phyloP scores from a whole-genome alignment of 163 green algal genomes.

The Chloromonas sp. region DNA sequence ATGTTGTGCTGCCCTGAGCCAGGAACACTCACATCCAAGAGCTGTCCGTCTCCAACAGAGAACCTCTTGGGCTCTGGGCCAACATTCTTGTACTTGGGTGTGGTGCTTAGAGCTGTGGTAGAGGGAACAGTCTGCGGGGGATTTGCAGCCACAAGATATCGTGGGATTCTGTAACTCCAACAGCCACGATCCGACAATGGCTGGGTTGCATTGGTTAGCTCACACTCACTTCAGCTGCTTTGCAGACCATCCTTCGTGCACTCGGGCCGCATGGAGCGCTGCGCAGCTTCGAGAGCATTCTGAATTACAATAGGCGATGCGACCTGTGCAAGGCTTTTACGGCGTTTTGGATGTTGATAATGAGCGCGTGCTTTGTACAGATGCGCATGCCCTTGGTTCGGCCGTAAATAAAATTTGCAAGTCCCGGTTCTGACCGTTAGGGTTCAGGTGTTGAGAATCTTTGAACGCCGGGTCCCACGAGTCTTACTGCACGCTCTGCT shows the following conservation, averaged over 20 bases:
- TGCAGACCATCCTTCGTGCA: not conserved
- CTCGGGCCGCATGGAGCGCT: not conserved
- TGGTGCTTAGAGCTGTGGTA: not conserved
- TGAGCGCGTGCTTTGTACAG: too few species aligned
- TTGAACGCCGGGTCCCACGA: too few species aligned
- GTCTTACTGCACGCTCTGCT: too few species aligned
- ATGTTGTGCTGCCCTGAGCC: not conserved
- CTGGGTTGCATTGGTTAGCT: not conserved
- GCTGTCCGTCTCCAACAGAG: conserved; percentile 39
- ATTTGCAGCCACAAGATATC: not conserved
- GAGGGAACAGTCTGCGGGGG: not conserved
- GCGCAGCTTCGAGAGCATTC: not conserved
- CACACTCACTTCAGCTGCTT: not conserved
- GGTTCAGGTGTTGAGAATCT: too few species aligned
- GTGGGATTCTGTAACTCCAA: not conserved
- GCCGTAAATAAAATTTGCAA: too few species aligned
- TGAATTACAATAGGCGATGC: too few species aligned
- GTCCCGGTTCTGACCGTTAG: too few species aligned
- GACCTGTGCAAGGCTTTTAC: too few species aligned
- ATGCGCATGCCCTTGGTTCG: too few species aligned
- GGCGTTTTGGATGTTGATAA: too few species aligned
- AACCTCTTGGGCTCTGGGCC: conserved; percentile 50
- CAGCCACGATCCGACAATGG: not conserved
- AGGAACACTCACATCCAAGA: conserved; percentile 18
- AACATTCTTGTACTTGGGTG: conserved; percentile 22